A percentile compares a stretch with the other conserved stretches of the same genome.
Evolutionary conservation across 1,139 yeast species (phyloP).

Genomic region (Cylindricascospora bacillispora): DNA sequence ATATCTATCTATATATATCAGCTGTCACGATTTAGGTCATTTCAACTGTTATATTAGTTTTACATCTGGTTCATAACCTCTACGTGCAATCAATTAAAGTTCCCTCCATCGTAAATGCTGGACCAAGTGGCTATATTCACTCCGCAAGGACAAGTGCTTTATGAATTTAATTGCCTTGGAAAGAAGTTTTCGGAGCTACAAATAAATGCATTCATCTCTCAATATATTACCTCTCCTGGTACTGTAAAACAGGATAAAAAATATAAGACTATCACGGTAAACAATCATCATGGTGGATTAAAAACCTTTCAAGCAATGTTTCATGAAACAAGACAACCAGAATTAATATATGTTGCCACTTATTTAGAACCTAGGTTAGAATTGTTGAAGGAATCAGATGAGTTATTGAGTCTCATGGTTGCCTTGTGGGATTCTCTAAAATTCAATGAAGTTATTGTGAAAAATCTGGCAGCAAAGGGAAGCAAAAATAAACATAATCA

Average conservation of each 20-base stretch:
- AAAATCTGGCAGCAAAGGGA: slow-evolving; percentile 21
- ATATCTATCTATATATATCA: too few relatives aligned
- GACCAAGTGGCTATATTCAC: slow-evolving; percentile 45
- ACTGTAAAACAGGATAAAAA: slow-evolving; percentile 7
- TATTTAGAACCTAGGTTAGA: slow-evolving; percentile 25
- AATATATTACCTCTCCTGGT: slow-evolving; percentile 21
- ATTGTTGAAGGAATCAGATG: slow-evolving; percentile 24
- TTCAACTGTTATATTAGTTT: too few relatives aligned
- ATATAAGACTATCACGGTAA: too few relatives aligned
- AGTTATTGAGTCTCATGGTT: slow-evolving; percentile 19
- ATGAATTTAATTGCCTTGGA: slow-evolving; percentile 34
- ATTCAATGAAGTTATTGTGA: slow-evolving; percentile 17
- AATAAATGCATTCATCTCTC: slow-evolving; percentile 36
- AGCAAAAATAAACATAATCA: slow-evolving; percentile 16
- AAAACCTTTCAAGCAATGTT: slow-evolving; percentile 26
- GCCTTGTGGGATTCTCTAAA: slow-evolving; percentile 21
- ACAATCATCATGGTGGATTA: slow-evolving; percentile 9
- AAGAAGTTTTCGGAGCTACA: slow-evolving; percentile 38
- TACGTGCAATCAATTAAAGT: background rate
- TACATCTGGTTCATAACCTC: too few relatives aligned
- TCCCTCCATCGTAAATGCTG: slow-evolving; percentile 29
- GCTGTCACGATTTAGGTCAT: too few relatives aligned
- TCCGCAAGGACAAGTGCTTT: slow-evolving; percentile 45
- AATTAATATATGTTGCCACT: slow-evolving; percentile 21
- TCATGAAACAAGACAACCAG: slow-evolving; percentile 20